Evolutionary conservation across 441 rosid genomes (phyloP).

Genomic region (Pelargonium australe): DNA sequence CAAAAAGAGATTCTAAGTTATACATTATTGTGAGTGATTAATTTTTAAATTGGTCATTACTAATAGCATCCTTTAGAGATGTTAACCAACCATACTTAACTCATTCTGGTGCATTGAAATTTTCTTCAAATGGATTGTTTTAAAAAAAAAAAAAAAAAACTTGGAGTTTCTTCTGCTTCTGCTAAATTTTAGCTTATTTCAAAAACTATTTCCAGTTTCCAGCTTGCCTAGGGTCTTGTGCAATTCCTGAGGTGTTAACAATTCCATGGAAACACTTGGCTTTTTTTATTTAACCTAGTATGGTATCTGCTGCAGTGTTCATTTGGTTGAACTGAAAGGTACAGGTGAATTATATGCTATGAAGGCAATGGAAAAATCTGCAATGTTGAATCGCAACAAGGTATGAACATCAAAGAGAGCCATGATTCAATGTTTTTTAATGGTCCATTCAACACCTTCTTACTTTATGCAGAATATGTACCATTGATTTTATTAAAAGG

Average conservation of each 20-base stretch:
- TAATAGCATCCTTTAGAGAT: not conserved
- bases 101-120: not conserved
- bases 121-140: not conserved
- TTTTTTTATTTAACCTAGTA: not conserved
- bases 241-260: not conserved
- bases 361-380: conserved; percentile 96
- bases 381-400: conserved; percentile 92
- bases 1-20: too few species aligned
- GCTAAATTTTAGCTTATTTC: not conserved
- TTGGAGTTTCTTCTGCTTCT: not conserved
- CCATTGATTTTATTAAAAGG: conserved; percentile 7
- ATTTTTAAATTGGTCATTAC: not conserved
- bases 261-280: not conserved
- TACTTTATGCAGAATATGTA: conserved; percentile 6
- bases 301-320: conserved; percentile 49
- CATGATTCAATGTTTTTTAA: not conserved
- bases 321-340: conserved; percentile 80
- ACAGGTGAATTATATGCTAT: conserved; percentile 73
- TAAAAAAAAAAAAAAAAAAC: not conserved
- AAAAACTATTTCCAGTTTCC: too few species aligned
- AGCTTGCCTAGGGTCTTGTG: not conserved
- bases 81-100: not conserved
- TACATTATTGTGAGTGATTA: too few species aligned
- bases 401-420: conserved; percentile 25
- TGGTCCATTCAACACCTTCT: not conserved